Conservation (phyloP, 106 monocot genomes). For the Platanthera guangdongensis region DNA sequence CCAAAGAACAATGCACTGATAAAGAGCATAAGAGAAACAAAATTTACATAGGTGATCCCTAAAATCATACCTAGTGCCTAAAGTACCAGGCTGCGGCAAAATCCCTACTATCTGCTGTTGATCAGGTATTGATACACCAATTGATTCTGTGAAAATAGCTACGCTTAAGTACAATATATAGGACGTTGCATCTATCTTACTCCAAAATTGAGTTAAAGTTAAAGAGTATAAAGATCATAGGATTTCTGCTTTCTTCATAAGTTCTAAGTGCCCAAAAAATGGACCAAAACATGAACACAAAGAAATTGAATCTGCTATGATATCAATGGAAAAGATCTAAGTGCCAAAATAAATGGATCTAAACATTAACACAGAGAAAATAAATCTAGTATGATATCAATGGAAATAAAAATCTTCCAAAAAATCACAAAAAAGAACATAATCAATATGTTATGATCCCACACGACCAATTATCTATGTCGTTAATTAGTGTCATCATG, state of each 20-base stretch:
- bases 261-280: background rate
- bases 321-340: background rate
- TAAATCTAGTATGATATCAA: background rate
- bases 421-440: too few species aligned
- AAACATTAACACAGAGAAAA: background rate
- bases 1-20: background rate
- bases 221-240: background rate
- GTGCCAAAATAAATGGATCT: background rate
- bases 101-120: slow-evolving; percentile 77
- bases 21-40: slow-evolving; percentile 2
- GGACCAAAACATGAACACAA: background rate
- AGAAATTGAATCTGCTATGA: background rate
- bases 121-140: slow-evolving; percentile 44
- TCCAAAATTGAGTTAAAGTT: background rate
- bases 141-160: slow-evolving; percentile 42
- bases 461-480: too few species aligned
- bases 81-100: slow-evolving; percentile 70
- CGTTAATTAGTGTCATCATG: too few species aligned
- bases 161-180: background rate
- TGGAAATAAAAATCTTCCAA: background rate
- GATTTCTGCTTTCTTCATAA: background rate
- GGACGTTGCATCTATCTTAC: background rate
- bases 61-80: slow-evolving; percentile 56
- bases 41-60: background rate
- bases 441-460: too few species aligned